Evolutionary conservation across 345 rosid species (phyloP).

Genomic region (Bruguiera gymnorhiza): DNA sequence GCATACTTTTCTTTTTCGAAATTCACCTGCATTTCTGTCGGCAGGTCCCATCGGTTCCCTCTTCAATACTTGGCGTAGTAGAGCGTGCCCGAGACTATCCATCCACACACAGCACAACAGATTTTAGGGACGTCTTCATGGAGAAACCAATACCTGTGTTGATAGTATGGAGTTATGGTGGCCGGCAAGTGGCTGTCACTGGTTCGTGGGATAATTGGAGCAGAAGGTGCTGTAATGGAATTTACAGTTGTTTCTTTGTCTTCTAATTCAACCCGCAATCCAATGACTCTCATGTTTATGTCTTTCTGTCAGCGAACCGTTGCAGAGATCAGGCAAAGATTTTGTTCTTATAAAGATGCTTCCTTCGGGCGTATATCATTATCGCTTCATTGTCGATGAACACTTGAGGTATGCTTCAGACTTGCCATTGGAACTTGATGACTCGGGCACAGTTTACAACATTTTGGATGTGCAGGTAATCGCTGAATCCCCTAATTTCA

Average conservation of each 20-base stretch:
- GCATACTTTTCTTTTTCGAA: background rate
- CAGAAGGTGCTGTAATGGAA: slow-evolving; percentile 29
- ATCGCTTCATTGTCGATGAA: slow-evolving; percentile 53
- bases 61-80: slow-evolving; percentile 15
- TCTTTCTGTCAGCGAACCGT: slow-evolving; percentile 36
- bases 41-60: slow-evolving; percentile 32
- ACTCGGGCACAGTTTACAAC: slow-evolving; percentile 41
- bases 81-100: slow-evolving; percentile 20
- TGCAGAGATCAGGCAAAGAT: slow-evolving; percentile 46
- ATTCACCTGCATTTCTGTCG: slow-evolving; percentile 13
- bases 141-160: slow-evolving; percentile 37
- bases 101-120: slow-evolving; percentile 12
- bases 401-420: slow-evolving; percentile 39
- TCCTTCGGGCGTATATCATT: slow-evolving; percentile 53
- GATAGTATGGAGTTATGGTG: slow-evolving; percentile 61
- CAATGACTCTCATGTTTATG: background rate
- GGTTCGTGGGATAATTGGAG: slow-evolving; percentile 73
- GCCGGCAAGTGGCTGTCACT: slow-evolving; percentile 52
- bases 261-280: background rate
- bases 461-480: slow-evolving; percentile 57
- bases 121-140: slow-evolving; percentile 12
- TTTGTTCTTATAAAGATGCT: slow-evolving; percentile 51
- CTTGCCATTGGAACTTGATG: slow-evolving; percentile 46
- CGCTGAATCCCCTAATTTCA: background rate
- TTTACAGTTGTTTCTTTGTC: slow-evolving; percentile 4